Conservation (phyloP, 2,329 filamentous ascomycete species). For the Leptosphaerulina australis region DNA sequence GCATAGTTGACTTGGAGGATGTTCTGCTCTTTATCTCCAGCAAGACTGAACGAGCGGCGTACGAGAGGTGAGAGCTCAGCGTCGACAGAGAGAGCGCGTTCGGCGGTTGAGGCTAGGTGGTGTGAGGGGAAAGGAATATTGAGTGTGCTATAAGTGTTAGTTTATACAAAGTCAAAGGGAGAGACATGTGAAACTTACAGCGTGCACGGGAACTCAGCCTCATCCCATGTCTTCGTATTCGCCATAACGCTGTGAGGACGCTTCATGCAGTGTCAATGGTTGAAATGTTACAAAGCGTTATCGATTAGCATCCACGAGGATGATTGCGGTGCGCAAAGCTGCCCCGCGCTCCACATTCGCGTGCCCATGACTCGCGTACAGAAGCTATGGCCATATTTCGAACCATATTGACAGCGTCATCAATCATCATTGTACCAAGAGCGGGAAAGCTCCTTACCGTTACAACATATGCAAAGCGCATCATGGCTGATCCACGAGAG, state of each 20-base stretch:
- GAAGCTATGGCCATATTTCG: constrained; percentile 22
- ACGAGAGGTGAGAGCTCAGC: constrained; percentile 87
- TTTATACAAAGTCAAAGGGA: not conserved
- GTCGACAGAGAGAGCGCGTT: constrained; percentile 80
- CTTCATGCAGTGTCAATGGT: constrained; percentile 6
- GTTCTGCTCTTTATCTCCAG: constrained; percentile 40
- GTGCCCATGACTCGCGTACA: too few relatives aligned
- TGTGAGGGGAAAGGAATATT: constrained; percentile 80
- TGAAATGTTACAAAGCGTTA: not conserved
- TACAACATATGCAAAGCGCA: constrained; percentile 18
- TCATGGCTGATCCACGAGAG: constrained; percentile 19
- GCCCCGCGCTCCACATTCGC: constrained; percentile 13
- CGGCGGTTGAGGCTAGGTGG: constrained; percentile 77
- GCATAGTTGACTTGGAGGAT: constrained; percentile 77
- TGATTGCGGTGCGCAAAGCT: not conserved
- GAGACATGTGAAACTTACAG: constrained; percentile 43
- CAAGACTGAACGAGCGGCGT: constrained; percentile 69
- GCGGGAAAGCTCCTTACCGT: not conserved
- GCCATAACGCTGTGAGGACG: constrained; percentile 23
- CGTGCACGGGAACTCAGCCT: constrained; percentile 47
- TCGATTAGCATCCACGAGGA: constrained; percentile 10
- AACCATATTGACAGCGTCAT: constrained; percentile 27
- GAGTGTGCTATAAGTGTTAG: constrained; percentile 62
- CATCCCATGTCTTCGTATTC: constrained; percentile 17
- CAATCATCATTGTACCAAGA: constrained; percentile 26